These are phyloP conservation scores for Aspergillus ostianus DNA, from an alignment of 495 filamentous ascomycete species.

Conservation along the genomic window DNA sequence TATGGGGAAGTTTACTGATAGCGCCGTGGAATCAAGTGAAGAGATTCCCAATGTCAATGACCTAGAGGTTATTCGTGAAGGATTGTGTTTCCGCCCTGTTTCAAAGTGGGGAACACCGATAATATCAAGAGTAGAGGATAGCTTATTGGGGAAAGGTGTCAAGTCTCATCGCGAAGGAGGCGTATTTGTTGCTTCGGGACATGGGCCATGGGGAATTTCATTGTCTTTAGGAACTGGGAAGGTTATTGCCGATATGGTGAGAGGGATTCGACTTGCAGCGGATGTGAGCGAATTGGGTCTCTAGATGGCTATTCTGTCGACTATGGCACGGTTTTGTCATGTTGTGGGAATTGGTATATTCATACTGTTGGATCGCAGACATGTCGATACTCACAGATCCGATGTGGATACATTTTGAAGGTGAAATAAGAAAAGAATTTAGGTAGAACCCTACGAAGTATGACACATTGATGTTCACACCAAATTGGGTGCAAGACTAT, in stretches of 20 bases:
- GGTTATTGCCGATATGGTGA: constrained; percentile 62
- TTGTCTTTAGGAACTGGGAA: constrained; percentile 63
- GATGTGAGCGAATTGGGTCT: constrained; percentile 50
- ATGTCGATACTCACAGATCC: no score
- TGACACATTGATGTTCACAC: no score
- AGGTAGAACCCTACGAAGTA: no score
- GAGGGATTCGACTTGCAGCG: constrained; percentile 45
- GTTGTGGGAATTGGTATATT: no score
- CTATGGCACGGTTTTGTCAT: no score
- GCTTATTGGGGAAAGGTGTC: constrained; percentile 49
- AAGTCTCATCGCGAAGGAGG: constrained; percentile 49
- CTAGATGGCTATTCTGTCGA: constrained; percentile 1
- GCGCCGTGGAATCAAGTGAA: constrained; percentile 19
- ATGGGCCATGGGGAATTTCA: constrained; percentile 72
- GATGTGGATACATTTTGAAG: no score
- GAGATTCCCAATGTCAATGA: constrained; percentile 42
- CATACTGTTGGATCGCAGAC: no score
- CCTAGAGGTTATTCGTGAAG: constrained; percentile 61
- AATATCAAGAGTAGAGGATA: constrained; percentile 52
- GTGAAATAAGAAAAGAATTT: no score
- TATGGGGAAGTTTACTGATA: constrained; percentile 41
- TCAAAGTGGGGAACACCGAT: constrained; percentile 61
- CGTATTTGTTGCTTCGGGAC: constrained; percentile 69
- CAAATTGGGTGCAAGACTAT: no score
- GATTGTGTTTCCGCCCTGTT: constrained; percentile 72